phyloP scores from a whole-genome alignment of 345 rosid genomes.

The Erodium maritimum region DNA sequence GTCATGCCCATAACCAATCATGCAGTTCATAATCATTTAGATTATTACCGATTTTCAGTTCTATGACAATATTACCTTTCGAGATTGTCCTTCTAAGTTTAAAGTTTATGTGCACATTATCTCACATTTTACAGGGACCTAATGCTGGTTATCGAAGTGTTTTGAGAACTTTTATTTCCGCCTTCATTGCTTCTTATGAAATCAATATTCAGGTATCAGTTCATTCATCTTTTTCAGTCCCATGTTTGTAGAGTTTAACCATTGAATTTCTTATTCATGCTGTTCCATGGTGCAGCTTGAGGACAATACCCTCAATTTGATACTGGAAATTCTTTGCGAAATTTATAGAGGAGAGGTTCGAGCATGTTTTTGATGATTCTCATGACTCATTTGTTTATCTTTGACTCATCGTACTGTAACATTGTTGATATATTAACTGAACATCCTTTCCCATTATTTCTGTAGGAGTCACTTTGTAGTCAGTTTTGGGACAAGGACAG shows the following conservation, averaged over 20 bases:
- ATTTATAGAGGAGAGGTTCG: slow-evolving; percentile 85
- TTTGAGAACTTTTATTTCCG: slow-evolving; percentile 75
- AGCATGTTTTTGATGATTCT: slow-evolving; percentile 10
- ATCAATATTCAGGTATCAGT: slow-evolving; percentile 61
- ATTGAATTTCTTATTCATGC: slow-evolving; percentile 8
- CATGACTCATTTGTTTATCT: slow-evolving; percentile 1
- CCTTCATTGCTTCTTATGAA: slow-evolving; percentile 93
- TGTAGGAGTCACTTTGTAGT: slow-evolving; percentile 85
- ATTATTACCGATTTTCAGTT: background rate
- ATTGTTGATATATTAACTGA: background rate
- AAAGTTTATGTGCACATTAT: background rate
- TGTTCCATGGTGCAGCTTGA: slow-evolving; percentile 44
- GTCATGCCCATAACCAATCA: too few species aligned
- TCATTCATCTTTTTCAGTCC: slow-evolving; percentile 8
- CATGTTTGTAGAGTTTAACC: background rate
- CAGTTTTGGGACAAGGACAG: slow-evolving; percentile 96
- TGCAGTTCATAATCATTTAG: background rate
- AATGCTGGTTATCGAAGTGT: slow-evolving; percentile 72
- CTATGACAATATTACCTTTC: background rate
- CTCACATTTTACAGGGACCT: slow-evolving; percentile 41
- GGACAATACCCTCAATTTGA: slow-evolving; percentile 51
- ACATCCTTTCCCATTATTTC: slow-evolving; percentile 9
- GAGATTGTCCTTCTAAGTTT: background rate
- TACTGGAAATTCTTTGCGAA: slow-evolving; percentile 78
- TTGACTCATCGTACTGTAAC: background rate